Base-by-base conservation (phyloP, 768 basidiomycete genomes). In the Lactarius indigo region DNA sequence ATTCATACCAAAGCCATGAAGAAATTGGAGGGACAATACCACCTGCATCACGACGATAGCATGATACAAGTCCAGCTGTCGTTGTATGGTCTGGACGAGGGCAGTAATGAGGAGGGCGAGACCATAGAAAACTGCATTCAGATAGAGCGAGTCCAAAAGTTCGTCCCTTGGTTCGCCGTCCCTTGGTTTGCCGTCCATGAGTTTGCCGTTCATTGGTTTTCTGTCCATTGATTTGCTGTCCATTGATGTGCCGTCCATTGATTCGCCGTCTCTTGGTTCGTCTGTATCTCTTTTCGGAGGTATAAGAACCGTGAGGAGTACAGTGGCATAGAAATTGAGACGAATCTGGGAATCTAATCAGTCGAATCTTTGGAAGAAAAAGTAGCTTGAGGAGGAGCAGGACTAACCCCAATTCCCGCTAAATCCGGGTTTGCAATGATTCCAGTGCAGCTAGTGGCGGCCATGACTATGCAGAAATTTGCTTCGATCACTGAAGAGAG, bases 1-100 rank as follows among this genome's bases (percentile, higher is more conserved):
- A 20, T 4, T 30, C 30, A 3, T 57, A 57, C 56, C 56, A 31
- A 9, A 57, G 3, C 7, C 18, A 33, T 57, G 56, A 52, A 52
- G 50, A 52, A 52, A 1, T 9, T 4, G 5, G 5, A 57, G 31
- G 33, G 10, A 33, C 10, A 13, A 3, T 35, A 57, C 1, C 31
- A 57, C 10, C 3, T 57, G 56, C 33, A 57, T 57, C 31, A 57
- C 56, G 56, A 57, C 4, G 30, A 57, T 33, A 23, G 31, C 56
- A 57, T 57, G 56, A 23, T 57, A 57, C 56, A 57, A 57, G 56
- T 31, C 56, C 30, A 57, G 18, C 33, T 33, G 56, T 20, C 56
- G 8, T 26, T 57, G 31, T 57, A 35, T 35, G 18, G 56, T 57
- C 56, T 57, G 56, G 56, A 57, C 33, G 15, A 57, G 9, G 33